Conservation (phyloP, 2,329 filamentous ascomycete species). For the Botrytis aclada region DNA sequence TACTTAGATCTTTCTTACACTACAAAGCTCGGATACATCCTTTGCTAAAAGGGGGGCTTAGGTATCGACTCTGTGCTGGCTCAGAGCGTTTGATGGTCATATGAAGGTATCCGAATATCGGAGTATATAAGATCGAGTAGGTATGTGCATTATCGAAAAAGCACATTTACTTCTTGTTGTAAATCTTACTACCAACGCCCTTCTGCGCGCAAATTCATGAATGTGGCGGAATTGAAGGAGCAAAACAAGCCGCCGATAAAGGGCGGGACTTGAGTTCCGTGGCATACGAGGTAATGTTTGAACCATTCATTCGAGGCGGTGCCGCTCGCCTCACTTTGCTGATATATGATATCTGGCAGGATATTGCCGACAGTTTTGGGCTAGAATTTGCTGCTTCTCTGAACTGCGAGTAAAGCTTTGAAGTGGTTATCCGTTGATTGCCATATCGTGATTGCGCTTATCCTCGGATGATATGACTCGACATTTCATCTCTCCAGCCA, state of each 20-base stretch:
- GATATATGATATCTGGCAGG: not conserved
- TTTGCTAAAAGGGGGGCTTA: constrained; percentile 6
- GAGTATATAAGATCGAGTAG: not conserved
- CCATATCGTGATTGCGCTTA: not conserved
- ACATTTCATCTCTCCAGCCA: not conserved
- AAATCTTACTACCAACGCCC: not conserved
- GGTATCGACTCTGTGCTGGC: not conserved
- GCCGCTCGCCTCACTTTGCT: constrained; percentile 5
- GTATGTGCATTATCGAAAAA: not conserved
- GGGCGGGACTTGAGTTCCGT: not conserved
- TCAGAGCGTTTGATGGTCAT: constrained; percentile 5
- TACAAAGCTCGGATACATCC: not conserved
- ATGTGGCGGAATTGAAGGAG: not conserved
- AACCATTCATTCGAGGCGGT: not conserved
- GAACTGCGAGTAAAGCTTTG: not conserved
- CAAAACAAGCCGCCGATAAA: not conserved
- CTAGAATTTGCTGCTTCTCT: not conserved
- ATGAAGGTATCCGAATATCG: not conserved
- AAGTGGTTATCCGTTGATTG: not conserved
- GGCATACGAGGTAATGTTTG: not conserved
- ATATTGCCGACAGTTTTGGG: not conserved
- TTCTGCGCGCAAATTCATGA: not conserved
- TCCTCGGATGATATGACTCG: not conserved
- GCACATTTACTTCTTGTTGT: not conserved
- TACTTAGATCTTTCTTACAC: not conserved